phyloP scores from a whole-genome alignment of 352 stramenopile species.

The Pythium myriotylum region DNA sequence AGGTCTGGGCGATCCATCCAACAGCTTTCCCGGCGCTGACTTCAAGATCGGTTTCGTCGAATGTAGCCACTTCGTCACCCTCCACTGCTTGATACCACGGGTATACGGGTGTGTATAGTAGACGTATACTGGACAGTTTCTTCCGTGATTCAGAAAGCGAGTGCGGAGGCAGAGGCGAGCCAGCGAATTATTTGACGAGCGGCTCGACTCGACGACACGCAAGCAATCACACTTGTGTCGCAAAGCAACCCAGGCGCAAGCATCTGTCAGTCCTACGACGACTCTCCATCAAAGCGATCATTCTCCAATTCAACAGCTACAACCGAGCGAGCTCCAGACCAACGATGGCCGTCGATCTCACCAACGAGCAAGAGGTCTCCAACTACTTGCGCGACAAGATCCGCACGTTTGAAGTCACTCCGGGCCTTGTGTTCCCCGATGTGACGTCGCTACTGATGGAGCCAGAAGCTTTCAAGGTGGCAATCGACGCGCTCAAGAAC shows the following conservation, averaged over 20 bases:
- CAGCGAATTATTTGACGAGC: neutral
- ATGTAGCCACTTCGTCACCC: too few species aligned
- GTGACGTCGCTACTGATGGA: constrained; percentile 76
- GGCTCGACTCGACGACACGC: neutral
- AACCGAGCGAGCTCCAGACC: neutral
- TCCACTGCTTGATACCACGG: too few species aligned
- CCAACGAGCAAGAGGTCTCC: constrained; percentile 54
- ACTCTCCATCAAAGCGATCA: neutral
- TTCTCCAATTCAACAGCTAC: neutral
- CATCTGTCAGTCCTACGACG: too few species aligned
- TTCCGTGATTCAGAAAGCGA: neutral
- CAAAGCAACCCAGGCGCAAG: neutral
- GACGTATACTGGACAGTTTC: neutral
- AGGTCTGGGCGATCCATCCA: too few species aligned
- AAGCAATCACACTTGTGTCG: neutral
- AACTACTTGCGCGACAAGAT: constrained; percentile 71
- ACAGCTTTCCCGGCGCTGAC: too few species aligned
- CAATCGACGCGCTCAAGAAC: constrained; percentile 66
- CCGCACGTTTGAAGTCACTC: constrained; percentile 63
- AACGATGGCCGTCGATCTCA: constrained; percentile 38
- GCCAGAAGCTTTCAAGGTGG: constrained; percentile 69
- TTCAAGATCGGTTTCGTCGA: too few species aligned
- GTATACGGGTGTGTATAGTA: too few species aligned
- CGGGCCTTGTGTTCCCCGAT: constrained; percentile 66
- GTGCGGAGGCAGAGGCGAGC: neutral